Percentiles rank a stretch among this genome's conserved stretches.
These are phyloP conservation scores for Sideroxylon spinosum DNA, from an alignment of 179 eudicot species.

Conservation along the genomic window DNA sequence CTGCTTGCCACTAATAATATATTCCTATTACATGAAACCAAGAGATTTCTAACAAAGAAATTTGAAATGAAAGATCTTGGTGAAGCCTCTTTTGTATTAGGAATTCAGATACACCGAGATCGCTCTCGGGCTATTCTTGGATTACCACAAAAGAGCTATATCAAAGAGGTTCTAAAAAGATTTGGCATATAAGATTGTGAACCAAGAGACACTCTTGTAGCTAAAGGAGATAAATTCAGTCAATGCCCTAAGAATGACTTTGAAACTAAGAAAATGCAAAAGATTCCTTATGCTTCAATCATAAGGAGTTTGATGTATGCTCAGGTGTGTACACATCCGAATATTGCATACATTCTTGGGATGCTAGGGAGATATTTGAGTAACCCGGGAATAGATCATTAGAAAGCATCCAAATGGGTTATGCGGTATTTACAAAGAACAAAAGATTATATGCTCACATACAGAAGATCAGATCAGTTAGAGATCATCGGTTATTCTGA, in stretches of 20 bases:
- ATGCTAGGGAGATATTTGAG: not conserved
- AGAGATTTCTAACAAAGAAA: not conserved
- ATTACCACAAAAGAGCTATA: constrained; percentile 9
- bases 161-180: not conserved
- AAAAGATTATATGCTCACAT: constrained; percentile 6
- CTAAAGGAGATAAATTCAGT: constrained; percentile 4
- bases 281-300: not conserved
- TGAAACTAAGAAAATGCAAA: not conserved
- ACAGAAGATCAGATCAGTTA: not conserved
- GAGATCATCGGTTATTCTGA: constrained; percentile 10
- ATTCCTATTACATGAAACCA: constrained; percentile 8
- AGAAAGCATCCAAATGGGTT: not conserved
- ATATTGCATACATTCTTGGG: not conserved
- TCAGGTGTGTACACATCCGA: not conserved
- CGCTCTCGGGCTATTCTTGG: constrained; percentile 11
- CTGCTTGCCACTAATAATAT: constrained; percentile 3
- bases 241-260: constrained; percentile 9
- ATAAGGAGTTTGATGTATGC: not conserved
- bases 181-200: constrained; percentile 3
- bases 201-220: not conserved
- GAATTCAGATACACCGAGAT: not conserved
- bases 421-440: not conserved
- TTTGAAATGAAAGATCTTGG: constrained; percentile 20
- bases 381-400: not conserved
- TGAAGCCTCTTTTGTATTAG: constrained; percentile 16